Percentiles rank a stretch among this genome's conserved stretches.
Evolutionary conservation across 345 rosid species (phyloP).

Genomic region (Salix dunnii): DNA sequence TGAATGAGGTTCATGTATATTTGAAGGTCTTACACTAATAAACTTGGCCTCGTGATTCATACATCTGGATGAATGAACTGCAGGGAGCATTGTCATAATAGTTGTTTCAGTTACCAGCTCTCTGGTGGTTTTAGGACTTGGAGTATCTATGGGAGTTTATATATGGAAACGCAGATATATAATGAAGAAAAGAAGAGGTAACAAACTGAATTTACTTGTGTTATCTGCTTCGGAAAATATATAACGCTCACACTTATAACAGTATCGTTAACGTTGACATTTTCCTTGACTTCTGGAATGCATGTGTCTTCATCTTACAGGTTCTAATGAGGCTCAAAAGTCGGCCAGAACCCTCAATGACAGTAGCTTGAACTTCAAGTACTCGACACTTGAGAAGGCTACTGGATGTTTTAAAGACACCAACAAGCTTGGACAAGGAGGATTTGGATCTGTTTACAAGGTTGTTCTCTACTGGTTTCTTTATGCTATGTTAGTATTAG

Average conservation of each 20-base stretch:
- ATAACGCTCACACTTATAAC: no score
- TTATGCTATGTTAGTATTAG: background rate
- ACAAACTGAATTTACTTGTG: background rate
- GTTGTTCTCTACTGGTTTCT: conserved; percentile 24
- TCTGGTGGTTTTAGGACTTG: conserved; percentile 58
- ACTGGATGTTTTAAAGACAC: conserved; percentile 61
- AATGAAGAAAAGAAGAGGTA: conserved; percentile 71
- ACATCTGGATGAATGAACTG: conserved; percentile 15
- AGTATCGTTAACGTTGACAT: background rate
- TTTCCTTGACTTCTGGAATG: conserved; percentile 1
- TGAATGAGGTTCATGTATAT: background rate
- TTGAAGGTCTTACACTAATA: background rate
- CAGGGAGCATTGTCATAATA: conserved; percentile 58
- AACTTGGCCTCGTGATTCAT: background rate
- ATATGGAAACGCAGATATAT: conserved; percentile 61
- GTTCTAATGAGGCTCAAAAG: conserved; percentile 60
- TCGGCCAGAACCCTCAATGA: conserved; percentile 66
- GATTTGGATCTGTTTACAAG: conserved; percentile 92
- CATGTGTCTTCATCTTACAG: conserved; percentile 30
- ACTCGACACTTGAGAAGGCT: conserved; percentile 80
- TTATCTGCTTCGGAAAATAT: background rate
- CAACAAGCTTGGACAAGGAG: conserved; percentile 96
- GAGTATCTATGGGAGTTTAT: conserved; percentile 47
- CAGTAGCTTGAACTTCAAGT: conserved; percentile 87
- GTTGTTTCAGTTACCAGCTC: conserved; percentile 69